Conservation (phyloP, 2,329 filamentous ascomycete species). For the Xylaria sp. region DNA sequence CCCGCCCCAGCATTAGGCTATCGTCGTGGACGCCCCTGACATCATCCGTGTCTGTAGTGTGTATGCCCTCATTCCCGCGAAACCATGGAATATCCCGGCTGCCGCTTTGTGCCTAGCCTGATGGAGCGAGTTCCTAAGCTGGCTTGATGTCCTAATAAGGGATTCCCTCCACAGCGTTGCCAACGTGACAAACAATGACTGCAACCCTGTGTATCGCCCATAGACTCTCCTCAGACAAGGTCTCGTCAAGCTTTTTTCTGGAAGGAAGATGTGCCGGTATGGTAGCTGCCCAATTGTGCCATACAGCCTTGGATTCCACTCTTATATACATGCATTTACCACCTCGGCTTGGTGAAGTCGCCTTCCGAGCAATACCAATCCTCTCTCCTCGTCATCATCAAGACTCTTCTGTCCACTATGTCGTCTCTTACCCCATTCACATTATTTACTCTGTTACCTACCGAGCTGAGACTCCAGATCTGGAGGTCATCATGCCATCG, state of each 20-base stretch:
- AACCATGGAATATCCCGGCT: constrained; percentile 32
- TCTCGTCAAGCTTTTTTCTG: constrained; percentile 13
- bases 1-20: neutral
- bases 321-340: constrained; percentile 7
- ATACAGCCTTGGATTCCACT: constrained; percentile 4
- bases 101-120: constrained; percentile 23
- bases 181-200: constrained; percentile 25
- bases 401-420: constrained; percentile 35
- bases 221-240: constrained; percentile 6
- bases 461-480: constrained; percentile 55
- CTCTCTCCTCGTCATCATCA: neutral
- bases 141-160: constrained; percentile 22
- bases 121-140: constrained; percentile 30
- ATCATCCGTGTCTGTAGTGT: constrained; percentile 12
- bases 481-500: constrained; percentile 52
- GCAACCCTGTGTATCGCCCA: constrained; percentile 15
- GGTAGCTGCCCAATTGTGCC: constrained; percentile 15
- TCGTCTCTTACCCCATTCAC: constrained; percentile 43
- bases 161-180: constrained; percentile 24
- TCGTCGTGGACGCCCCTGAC: neutral
- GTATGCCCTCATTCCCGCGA: constrained; percentile 19
- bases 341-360: constrained; percentile 5
- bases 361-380: constrained; percentile 4
- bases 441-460: constrained; percentile 51
- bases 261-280: constrained; percentile 14